These are phyloP conservation scores for Hygrophoropsis aurantiaca DNA, from an alignment of 768 basidiomycete species.

Conservation along the genomic window DNA sequence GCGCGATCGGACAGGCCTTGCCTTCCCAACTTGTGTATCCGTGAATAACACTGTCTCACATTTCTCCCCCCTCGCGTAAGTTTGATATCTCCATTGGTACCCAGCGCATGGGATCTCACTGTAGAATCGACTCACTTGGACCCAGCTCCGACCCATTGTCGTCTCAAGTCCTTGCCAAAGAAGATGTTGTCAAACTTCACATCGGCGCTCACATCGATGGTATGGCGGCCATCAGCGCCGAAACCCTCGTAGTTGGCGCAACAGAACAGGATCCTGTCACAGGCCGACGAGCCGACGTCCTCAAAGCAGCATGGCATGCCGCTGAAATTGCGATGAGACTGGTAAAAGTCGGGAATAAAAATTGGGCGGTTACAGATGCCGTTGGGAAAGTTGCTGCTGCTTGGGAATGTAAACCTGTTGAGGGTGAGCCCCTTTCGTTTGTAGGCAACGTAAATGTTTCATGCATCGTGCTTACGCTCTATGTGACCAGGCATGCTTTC, in stretches of 20 bases:
- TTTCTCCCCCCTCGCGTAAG: slow-evolving; percentile 93
- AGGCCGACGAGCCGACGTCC: slow-evolving; percentile 84
- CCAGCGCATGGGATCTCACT: background rate
- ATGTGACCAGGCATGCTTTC: slow-evolving; percentile 78
- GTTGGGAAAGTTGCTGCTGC: slow-evolving; percentile 69
- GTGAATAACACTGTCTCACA: slow-evolving; percentile 96
- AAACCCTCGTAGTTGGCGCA: slow-evolving; percentile 89
- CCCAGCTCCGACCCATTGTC: slow-evolving; percentile 73
- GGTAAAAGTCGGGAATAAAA: slow-evolving; percentile 90
- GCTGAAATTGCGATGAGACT: slow-evolving; percentile 91
- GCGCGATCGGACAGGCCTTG: slow-evolving; percentile 58
- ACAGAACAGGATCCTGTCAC: slow-evolving; percentile 72
- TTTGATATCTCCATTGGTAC: slow-evolving; percentile 15
- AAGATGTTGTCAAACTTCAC: slow-evolving; percentile 94
- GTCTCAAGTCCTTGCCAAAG: slow-evolving; percentile 67
- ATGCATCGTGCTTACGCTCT: background rate
- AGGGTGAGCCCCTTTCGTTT: slow-evolving; percentile 54
- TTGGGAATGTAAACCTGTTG: slow-evolving; percentile 90
- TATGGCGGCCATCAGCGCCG: slow-evolving; percentile 89
- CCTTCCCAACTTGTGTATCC: slow-evolving; percentile 92
- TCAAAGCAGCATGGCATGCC: slow-evolving; percentile 92
- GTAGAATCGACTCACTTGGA: slow-evolving; percentile 25
- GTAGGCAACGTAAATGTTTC: background rate
- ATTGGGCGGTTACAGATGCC: slow-evolving; percentile 91
- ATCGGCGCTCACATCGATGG: slow-evolving; percentile 98